phyloP scores from a whole-genome alignment of 2,329 filamentous ascomycete genomes.

The Coniochaeta sp. region DNA sequence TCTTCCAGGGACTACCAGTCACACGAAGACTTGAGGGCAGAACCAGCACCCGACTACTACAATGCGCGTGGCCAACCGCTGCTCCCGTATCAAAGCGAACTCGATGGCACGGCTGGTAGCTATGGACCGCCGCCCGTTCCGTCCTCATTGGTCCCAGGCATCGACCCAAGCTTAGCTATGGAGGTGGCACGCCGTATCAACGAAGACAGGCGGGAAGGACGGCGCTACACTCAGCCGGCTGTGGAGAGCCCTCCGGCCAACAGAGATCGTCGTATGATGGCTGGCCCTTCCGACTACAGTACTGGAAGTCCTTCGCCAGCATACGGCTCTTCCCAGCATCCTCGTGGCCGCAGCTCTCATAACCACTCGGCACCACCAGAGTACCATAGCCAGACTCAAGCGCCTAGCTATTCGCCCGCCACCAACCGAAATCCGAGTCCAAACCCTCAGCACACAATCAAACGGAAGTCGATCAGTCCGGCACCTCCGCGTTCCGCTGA shows the following conservation, averaged over 20 bases:
- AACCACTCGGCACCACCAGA: constrained; percentile 23
- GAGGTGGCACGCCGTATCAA: constrained; percentile 53
- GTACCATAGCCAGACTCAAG: constrained; percentile 11
- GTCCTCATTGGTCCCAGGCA: constrained; percentile 51
- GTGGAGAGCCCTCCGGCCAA: constrained; percentile 33
- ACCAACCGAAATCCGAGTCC: constrained; percentile 24
- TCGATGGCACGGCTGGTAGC: constrained; percentile 23
- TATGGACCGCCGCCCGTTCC: constrained; percentile 44
- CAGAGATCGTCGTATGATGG: constrained; percentile 23
- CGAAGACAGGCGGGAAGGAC: constrained; percentile 42
- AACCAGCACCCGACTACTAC: constrained; percentile 1
- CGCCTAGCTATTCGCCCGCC: constrained; percentile 34
- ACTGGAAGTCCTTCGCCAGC: constrained; percentile 16
- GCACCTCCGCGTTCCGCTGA: constrained; percentile 40
- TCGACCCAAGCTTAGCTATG: constrained; percentile 47
- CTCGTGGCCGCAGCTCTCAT: constrained; percentile 36
- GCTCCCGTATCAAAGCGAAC: constrained; percentile 24
- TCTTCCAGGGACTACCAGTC: constrained; percentile 4
- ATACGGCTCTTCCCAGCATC: constrained; percentile 25
- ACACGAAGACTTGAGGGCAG: neutral
- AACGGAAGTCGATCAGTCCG: constrained; percentile 69
- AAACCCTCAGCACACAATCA: constrained; percentile 44
- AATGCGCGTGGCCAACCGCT: constrained; percentile 21
- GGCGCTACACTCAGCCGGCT: constrained; percentile 35
- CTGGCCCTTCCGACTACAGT: constrained; percentile 18